Evolutionary conservation across 1,139 yeast genomes (phyloP).

Genomic region (Magnusiomyces ingens): DNA sequence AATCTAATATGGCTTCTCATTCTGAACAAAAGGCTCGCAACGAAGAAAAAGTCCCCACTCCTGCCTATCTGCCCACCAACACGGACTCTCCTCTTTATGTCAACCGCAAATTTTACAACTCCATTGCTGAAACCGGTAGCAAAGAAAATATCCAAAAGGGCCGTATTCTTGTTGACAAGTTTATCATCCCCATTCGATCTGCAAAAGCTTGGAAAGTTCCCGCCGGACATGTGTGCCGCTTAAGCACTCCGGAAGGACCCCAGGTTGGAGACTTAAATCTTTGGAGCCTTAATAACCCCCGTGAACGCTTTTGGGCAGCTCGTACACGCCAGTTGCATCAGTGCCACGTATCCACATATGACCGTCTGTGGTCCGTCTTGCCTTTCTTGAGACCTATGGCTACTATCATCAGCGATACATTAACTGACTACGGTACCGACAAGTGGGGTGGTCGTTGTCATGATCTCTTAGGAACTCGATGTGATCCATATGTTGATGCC

Average conservation of each 20-base stretch:
- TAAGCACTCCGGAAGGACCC: slow-evolving; percentile 62
- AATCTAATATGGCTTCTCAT: slow-evolving; percentile 6
- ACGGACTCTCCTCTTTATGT: slow-evolving; percentile 47
- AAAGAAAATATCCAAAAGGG: slow-evolving; percentile 20
- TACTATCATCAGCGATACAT: slow-evolving; percentile 56
- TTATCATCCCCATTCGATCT: slow-evolving; percentile 46
- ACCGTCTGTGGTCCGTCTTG: slow-evolving; percentile 57
- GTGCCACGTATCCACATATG: slow-evolving; percentile 58
- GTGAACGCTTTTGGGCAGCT: slow-evolving; percentile 65
- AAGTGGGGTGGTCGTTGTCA: slow-evolving; percentile 64
- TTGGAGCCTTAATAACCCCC: slow-evolving; percentile 54
- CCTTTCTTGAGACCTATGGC: slow-evolving; percentile 59
- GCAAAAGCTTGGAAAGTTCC: slow-evolving; percentile 59
- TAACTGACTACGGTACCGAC: slow-evolving; percentile 48
- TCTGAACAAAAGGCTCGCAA: slow-evolving; percentile 11
- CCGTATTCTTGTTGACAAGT: slow-evolving; percentile 34
- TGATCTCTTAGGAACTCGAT: slow-evolving; percentile 60
- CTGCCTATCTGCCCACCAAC: slow-evolving; percentile 51
- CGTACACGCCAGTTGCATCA: slow-evolving; percentile 60
- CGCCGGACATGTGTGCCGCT: slow-evolving; percentile 50
- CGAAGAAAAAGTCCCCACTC: slow-evolving; percentile 13
- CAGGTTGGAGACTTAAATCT: slow-evolving; percentile 65
- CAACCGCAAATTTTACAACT: slow-evolving; percentile 41
- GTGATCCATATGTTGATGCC: slow-evolving; percentile 64
- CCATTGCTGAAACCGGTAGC: slow-evolving; percentile 38